phyloP scores from a whole-genome alignment of 306 rosid species.

The Lathyrus aphaca region DNA sequence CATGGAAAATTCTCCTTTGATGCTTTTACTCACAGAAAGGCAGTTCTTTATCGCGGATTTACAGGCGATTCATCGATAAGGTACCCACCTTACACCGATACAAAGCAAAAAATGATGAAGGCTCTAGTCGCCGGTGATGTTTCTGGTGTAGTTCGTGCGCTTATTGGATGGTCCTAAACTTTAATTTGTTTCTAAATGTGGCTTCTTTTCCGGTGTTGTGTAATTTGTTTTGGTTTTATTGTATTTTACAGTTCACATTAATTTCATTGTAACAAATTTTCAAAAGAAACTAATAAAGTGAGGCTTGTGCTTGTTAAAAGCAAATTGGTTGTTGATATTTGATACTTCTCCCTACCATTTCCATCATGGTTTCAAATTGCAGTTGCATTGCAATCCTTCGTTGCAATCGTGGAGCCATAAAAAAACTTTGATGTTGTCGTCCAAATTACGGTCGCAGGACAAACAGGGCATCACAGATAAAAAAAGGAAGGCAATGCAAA shows the following conservation, averaged over 20 bases:
- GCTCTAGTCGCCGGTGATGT: constrained; percentile 69
- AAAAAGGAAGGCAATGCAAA: too few species aligned
- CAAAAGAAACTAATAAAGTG: not conserved
- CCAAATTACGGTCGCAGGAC: not conserved
- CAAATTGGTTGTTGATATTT: constrained; percentile 3
- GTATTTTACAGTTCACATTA: constrained; percentile 16
- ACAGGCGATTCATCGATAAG: constrained; percentile 66
- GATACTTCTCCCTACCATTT: not conserved
- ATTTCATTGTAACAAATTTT: not conserved
- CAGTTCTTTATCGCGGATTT: constrained; percentile 78
- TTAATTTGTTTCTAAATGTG: constrained; percentile 13
- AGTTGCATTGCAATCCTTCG: not conserved
- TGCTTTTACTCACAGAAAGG: constrained; percentile 87
- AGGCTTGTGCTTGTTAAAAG: constrained; percentile 8
- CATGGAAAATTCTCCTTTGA: constrained; percentile 97
- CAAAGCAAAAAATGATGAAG: constrained; percentile 67
- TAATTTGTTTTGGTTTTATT: constrained; percentile 16
- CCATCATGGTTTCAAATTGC: not conserved
- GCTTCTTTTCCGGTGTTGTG: not conserved
- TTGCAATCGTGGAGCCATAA: too few species aligned
- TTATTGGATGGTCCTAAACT: constrained; percentile 62
- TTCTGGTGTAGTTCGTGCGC: constrained; percentile 57
- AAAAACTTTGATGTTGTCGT: too few species aligned
- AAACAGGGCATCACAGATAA: not conserved
- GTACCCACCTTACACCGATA: constrained; percentile 86